Percentiles rank a stretch among this genome's conserved stretches.
phyloP scores from a whole-genome alignment of 2,329 filamentous ascomycete species.

The Fusarium caatingaense region DNA sequence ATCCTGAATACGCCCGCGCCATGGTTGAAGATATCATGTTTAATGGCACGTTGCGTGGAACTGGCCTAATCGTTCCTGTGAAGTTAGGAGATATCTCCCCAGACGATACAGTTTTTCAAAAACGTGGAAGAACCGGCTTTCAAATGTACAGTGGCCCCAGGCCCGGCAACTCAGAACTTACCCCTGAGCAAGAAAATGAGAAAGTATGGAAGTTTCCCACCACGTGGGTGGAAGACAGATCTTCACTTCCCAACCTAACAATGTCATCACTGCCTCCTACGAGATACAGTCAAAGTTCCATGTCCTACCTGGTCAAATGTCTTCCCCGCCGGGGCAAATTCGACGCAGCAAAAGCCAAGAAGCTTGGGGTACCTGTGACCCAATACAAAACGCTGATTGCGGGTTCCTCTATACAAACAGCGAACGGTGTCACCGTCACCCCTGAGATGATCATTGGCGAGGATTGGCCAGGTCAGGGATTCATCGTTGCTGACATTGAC shows the following conservation, averaged over 20 bases:
- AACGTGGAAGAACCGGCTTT: constrained; percentile 70
- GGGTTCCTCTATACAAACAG: constrained; percentile 72
- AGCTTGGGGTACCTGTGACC: constrained; percentile 69
- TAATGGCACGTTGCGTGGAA: constrained; percentile 46
- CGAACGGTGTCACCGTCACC: constrained; percentile 76
- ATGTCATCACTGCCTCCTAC: constrained; percentile 73
- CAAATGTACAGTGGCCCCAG: constrained; percentile 75
- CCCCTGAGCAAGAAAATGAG: constrained; percentile 30
- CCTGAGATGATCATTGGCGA: constrained; percentile 87
- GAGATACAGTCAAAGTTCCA: constrained; percentile 70
- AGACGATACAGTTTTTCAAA: constrained; percentile 65
- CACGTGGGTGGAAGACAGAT: constrained; percentile 6
- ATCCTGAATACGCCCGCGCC: constrained; percentile 47
- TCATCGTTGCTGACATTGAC: constrained; percentile 85
- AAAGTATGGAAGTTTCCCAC: constrained; percentile 47
- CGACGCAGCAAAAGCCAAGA: constrained; percentile 70
- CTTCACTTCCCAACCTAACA: constrained; percentile 37
- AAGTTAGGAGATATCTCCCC: constrained; percentile 46
- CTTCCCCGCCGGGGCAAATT: constrained; percentile 86
- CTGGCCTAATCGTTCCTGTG: constrained; percentile 40
- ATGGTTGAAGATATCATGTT: constrained; percentile 54
- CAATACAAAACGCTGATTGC: constrained; percentile 70
- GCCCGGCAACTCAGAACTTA: constrained; percentile 31
- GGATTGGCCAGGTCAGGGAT: constrained; percentile 73
- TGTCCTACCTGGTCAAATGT: constrained; percentile 88